Percentiles rank a stretch among this genome's conserved stretches.
phyloP scores from a whole-genome alignment of 1,284 basidiomycete species.

The Porphyrellus sp. region DNA sequence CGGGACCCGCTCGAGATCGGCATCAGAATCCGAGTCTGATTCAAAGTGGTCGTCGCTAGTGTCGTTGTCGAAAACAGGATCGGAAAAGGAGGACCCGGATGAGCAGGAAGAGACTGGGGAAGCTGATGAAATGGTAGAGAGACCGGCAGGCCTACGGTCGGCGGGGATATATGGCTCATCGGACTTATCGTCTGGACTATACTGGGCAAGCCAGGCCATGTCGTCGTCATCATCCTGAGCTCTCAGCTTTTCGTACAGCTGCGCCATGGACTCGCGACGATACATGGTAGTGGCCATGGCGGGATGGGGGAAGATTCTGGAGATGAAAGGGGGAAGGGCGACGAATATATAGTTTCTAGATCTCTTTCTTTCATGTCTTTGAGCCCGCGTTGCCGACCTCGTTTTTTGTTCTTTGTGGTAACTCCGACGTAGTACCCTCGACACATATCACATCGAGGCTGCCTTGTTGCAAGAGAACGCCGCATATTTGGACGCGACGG shows the following conservation, averaged over 20 bases:
- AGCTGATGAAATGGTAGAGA: conserved; percentile 31
- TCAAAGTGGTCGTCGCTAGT: conserved; percentile 25
- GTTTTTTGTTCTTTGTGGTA: conserved; percentile 41
- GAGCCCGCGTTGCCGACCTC: conserved; percentile 39
- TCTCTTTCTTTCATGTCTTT: conserved; percentile 40
- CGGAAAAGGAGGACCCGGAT: conserved; percentile 22
- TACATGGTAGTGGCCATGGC: conserved; percentile 33
- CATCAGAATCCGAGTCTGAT: conserved; percentile 32
- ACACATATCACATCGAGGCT: conserved; percentile 35
- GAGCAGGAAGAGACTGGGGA: conserved; percentile 25
- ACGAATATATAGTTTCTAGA: conserved; percentile 31
- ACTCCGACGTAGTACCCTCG: conserved; percentile 38
- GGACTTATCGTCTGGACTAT: conserved; percentile 34
- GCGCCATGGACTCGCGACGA: conserved; percentile 36
- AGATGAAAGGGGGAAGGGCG: conserved; percentile 20
- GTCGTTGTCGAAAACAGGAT: conserved; percentile 22
- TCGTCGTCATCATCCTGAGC: conserved; percentile 37
- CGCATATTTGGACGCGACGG: conserved; percentile 13
- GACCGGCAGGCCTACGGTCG: conserved; percentile 19
- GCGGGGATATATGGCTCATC: conserved; percentile 28
- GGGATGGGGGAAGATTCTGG: conserved; percentile 10
- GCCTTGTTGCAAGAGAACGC: conserved; percentile 32
- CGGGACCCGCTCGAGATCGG: conserved; percentile 22
- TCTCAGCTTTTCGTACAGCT: conserved; percentile 34
- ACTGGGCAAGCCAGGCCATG: conserved; percentile 36